Base-by-base conservation (phyloP, 495 filamentous ascomycete species). In the Xylaria curta region DNA sequence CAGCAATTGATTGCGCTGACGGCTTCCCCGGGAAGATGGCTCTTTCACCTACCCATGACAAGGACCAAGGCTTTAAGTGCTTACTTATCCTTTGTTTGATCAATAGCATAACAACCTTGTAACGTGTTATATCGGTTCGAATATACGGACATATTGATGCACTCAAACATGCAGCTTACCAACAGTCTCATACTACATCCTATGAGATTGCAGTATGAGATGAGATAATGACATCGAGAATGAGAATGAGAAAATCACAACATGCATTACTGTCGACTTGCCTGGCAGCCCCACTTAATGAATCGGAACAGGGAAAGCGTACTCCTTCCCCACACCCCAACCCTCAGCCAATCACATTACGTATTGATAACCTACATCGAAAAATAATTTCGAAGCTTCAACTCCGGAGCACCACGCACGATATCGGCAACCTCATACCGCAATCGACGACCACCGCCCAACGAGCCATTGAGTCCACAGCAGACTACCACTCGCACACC, bases 321-420 rank as follows among this genome's bases (percentile, higher is more conserved):
- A 2, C 3, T 17, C 1, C 4, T 42, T 17, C 60, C 38, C 60
- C 60, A 63, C 38, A 63, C 0, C 17, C 7, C 15, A 0, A 2
- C 4, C 3, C 13, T 12, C 1, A 42, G 13, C 64, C 64, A 66
- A 66, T 66, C 19, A 66, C 26, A 66, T 4, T 1, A 26, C 46
- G 31, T 9, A 51, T 28, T 51, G 64, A 66, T 66, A 66, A 26
- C 40, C 49, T 36, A 24, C 24, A 47, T 68, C 24, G 53, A 59
- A 68, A 68, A 68, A 60, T 60, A 68, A 68, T 68, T 68, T 68
- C 54, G 53, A 59, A 68, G 51, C 66, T 68, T 36, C 28, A 24
- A 44, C 28, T 26, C 13, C 65, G 13, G 28, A 42, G 36, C 17
- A 65, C n/a, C 42, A 51, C 12, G 12, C 31, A 58, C 49, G 46